Evolutionary conservation across 2,329 filamentous ascomycete genomes (phyloP).

Genomic region (Cordyceps militaris): DNA sequence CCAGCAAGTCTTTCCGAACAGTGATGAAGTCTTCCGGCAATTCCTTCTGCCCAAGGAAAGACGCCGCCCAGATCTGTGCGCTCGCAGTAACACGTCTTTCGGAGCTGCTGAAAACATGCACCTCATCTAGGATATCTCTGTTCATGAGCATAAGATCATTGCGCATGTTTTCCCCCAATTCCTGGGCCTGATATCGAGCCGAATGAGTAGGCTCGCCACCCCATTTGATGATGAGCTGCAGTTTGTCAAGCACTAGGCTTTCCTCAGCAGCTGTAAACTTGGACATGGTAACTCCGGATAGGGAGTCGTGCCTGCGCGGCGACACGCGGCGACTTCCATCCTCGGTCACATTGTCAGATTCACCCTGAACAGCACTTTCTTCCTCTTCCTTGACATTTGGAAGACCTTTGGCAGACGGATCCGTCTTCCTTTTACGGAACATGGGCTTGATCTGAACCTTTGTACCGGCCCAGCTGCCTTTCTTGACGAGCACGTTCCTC

Average conservation of each 20-base stretch:
- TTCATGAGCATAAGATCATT: slow-evolving; percentile 93
- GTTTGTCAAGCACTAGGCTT: slow-evolving; percentile 85
- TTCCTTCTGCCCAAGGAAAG: slow-evolving; percentile 83
- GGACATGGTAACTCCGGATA: slow-evolving; percentile 85
- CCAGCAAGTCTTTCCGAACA: slow-evolving; percentile 86
- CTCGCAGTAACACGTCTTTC: slow-evolving; percentile 92
- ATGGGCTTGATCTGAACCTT: slow-evolving; percentile 99
- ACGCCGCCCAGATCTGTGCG: slow-evolving; percentile 89
- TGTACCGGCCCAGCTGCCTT: slow-evolving; percentile 88
- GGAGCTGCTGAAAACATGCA: slow-evolving; percentile 91
- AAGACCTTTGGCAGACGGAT: slow-evolving; percentile 42
- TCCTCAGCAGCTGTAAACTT: slow-evolving; percentile 91
- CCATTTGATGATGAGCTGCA: slow-evolving; percentile 98
- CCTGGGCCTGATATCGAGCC: slow-evolving; percentile 90
- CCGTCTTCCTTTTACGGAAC: slow-evolving; percentile 82
- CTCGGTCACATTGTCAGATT: slow-evolving; percentile 15
- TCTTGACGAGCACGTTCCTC: slow-evolving; percentile 82
- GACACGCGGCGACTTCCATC: slow-evolving; percentile 18
- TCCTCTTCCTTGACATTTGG: slow-evolving; percentile 24
- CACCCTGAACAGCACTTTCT: slow-evolving; percentile 19
- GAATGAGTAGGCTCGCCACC: slow-evolving; percentile 97
- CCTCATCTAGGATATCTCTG: slow-evolving; percentile 82
- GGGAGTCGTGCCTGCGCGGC: slow-evolving; percentile 68
- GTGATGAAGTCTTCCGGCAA: slow-evolving; percentile 79
- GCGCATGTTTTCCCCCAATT: slow-evolving; percentile 90